Evolutionary conservation across 306 rosid genomes (phyloP), one percentile per base, ranked within the genome.

Genomic region (Cucurbita argyrosperma): DNA sequence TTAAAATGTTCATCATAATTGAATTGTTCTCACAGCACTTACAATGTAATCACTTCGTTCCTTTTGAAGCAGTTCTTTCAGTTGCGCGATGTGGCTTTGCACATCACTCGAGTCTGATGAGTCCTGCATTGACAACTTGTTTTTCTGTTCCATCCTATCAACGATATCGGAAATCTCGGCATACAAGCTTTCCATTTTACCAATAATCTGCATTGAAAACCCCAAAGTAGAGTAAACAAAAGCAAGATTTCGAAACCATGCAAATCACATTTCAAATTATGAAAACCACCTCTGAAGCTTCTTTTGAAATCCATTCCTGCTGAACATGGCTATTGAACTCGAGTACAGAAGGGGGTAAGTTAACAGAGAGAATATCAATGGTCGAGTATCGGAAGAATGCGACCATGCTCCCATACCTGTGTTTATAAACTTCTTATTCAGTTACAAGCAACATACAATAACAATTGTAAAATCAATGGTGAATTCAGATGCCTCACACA

Each of bases 371-470:
- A 79, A 91, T 82, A 78, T 91, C 93, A 56, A 95, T 95, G 50
- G 93, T 90, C 23, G 93, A 89, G 86, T 95, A 95, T 58, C 96
- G 87, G 83, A 95, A 95, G 83, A 89, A 89, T n/a, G 88, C 97
- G 67, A 95, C 96, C 96, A 86, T 90, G 82, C 87, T 95, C 79
- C 99, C 99, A 57, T 81, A 89, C 92, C 99, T 95, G 90, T 79
- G 51, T 61, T 6, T 76, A 71, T 45, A 75, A 63, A 79, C 71
- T 54, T 46, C 65, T 0, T 39, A 64, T 18, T 63, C 74, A 83
- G 60, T 54, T 72, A 35, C 71, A 60, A 63, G 35, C 54, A 77
- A 76, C 55, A 75, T 30, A 39, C 16, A 54, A 72, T 38, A 50
- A 67, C 56, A 53, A 58, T 52, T 58, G 38, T 23, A 68, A 85